Evolutionary conservation across 1,139 yeast species (phyloP), one percentile per base, ranked within the genome.

Genomic region (Lodderomyces metapsilosis): DNA sequence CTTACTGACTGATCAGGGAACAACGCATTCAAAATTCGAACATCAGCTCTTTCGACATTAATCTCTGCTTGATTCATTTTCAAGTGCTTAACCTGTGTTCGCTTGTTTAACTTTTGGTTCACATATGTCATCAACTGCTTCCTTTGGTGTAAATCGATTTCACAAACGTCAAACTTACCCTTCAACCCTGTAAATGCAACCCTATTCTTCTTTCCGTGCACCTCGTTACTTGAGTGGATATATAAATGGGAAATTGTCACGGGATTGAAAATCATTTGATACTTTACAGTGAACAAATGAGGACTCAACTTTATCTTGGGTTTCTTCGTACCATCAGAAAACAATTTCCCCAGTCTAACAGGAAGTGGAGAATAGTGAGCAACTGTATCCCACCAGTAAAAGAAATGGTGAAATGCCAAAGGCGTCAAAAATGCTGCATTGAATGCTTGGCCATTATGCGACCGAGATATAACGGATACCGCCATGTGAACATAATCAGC

Each of bases 391-490:
- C 96, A 89, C 98, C 98, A 92, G 32, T 66, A 63, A 53, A 78
- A 80, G 66, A 91, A 91, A 52, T 85, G 85, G 10, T 66, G 62
- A 48, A 88, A 68, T 0, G 84, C 74, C 31, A 72, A 62, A 0
- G 97, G 96, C 0, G 95, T 74, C 34, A 91, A 63, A 58, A 89
- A 94, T 12, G 84, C 77, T 1, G 89, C 74, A 61, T 89, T 91
- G 52, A 78, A 80, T 2, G 85, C 58, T 40, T 62, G 59, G 0
- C 68, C 71, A 3, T 53, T 51, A 1, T 52, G 38, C 0, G 71
- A 58, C 22, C 58, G 61, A 2, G 76, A 70, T 10, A 59, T 59
- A 6, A 73, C 77, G 0, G 71, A 56, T 23, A 91, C 71, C 0
- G 94, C 87, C 76, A 91, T 68, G 57, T 88, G 96, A 13, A 89